Percentiles rank a stretch among this genome's conserved stretches.
Conservation (phyloP, 2,329 filamentous ascomycete species). For the Neonectria neomacrospora region DNA sequence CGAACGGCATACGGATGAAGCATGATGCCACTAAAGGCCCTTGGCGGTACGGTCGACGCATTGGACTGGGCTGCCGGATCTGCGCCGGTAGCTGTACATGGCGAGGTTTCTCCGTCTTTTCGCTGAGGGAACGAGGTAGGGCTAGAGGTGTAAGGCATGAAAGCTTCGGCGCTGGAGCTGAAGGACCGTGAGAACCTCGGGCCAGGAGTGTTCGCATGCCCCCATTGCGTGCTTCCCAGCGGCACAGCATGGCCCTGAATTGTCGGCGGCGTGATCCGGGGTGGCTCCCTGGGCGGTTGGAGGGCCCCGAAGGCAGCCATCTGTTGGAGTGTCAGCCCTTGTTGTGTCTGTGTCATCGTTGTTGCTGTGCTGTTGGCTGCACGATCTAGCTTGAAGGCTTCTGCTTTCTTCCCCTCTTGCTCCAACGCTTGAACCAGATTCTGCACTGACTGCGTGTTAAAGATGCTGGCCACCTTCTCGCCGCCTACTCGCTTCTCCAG, state of each 20-base stretch:
- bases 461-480: constrained; percentile 10
- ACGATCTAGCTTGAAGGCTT: constrained; percentile 14
- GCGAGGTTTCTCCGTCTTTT: constrained; percentile 1
- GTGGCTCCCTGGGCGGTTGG: constrained; percentile 11
- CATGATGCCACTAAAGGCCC: constrained; percentile 30
- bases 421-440: constrained; percentile 11
- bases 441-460: constrained; percentile 21
- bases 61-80: constrained; percentile 27
- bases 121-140: constrained; percentile 22
- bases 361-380: not conserved
- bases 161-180: not conserved
- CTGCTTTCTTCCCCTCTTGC: constrained; percentile 8
- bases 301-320: constrained; percentile 24
- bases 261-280: constrained; percentile 30
- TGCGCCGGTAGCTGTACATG: constrained; percentile 25
- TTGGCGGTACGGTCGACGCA: not conserved
- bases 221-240: constrained; percentile 10
- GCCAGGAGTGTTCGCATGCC: not conserved
- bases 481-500: constrained; percentile 19
- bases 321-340: constrained; percentile 16
- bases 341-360: not conserved
- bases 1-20: constrained; percentile 37
- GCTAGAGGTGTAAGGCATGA: constrained; percentile 23
- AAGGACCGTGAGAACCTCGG: not conserved
- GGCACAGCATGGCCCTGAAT: constrained; percentile 24